phyloP scores from a whole-genome alignment of 2,329 filamentous ascomycete genomes.

The Aotearoamyces nothofagi region DNA sequence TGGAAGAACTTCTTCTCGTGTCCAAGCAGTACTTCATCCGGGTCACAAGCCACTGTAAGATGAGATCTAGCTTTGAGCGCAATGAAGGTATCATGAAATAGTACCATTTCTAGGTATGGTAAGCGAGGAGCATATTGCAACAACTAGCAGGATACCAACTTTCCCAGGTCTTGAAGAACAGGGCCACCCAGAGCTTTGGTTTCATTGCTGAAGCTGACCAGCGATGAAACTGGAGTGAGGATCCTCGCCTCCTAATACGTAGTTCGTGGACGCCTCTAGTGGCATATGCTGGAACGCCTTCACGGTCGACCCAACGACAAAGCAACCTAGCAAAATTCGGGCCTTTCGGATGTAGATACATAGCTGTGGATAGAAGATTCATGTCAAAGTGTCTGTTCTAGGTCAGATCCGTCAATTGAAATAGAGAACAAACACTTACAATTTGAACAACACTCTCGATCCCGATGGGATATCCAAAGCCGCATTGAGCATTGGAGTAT shows the following conservation, averaged over 20 bases:
- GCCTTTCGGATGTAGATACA: slow-evolving; percentile 30
- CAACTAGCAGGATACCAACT: slow-evolving; percentile 22
- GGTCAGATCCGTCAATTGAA: background rate
- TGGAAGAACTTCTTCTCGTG: slow-evolving; percentile 38
- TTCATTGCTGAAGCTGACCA: slow-evolving; percentile 30
- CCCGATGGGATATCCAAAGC: slow-evolving; percentile 29
- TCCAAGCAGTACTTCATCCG: slow-evolving; percentile 29
- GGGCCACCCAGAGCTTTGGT: slow-evolving; percentile 35
- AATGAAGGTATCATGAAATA: slow-evolving; percentile 43
- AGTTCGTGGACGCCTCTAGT: slow-evolving; percentile 37
- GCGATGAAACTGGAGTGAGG: slow-evolving; percentile 32
- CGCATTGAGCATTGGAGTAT: slow-evolving; percentile 28
- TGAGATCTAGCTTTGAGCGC: slow-evolving; percentile 36
- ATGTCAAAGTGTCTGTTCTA: slow-evolving; percentile 34
- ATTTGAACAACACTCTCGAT: slow-evolving; percentile 36
- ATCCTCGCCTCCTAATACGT: slow-evolving; percentile 32
- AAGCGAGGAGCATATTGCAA: slow-evolving; percentile 10
- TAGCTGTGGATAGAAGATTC: slow-evolving; percentile 36
- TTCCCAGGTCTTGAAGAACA: slow-evolving; percentile 46
- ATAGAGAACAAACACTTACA: slow-evolving; percentile 22
- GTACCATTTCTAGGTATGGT: slow-evolving; percentile 42
- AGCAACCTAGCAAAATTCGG: slow-evolving; percentile 14
- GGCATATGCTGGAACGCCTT: slow-evolving; percentile 24
- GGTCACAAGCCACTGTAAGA: slow-evolving; percentile 27
- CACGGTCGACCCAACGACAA: slow-evolving; percentile 17